These are phyloP conservation scores for Fonsecaea multimorphosa DNA, from an alignment of 2,329 filamentous ascomycete species.

Conservation along the genomic window DNA sequence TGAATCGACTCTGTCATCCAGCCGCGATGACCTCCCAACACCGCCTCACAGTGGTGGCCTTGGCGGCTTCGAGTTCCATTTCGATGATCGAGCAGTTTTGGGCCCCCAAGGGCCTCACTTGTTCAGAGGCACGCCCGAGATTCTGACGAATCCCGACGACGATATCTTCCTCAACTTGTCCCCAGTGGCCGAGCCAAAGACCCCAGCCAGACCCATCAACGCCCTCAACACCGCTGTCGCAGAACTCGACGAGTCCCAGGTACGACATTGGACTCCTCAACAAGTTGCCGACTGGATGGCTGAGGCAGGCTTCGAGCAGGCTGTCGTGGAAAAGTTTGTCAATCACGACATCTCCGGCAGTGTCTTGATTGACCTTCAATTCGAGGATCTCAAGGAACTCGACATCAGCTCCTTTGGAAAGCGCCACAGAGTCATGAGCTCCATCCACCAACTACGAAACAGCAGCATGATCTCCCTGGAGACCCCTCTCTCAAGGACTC, in stretches of 20 bases:
- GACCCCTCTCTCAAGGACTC: slow-evolving; percentile 28
- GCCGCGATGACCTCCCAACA: slow-evolving; percentile 81
- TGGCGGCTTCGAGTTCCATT: slow-evolving; percentile 66
- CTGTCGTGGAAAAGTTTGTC: slow-evolving; percentile 81
- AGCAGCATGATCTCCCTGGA: slow-evolving; percentile 39
- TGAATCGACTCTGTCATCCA: slow-evolving; percentile 81
- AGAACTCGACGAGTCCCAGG: slow-evolving; percentile 42
- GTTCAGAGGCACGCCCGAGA: slow-evolving; percentile 66
- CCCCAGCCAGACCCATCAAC: slow-evolving; percentile 29
- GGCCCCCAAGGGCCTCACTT: slow-evolving; percentile 86
- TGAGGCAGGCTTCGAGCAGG: slow-evolving; percentile 76
- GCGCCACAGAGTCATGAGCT: slow-evolving; percentile 65
- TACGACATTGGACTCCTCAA: slow-evolving; percentile 44
- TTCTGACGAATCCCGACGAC: slow-evolving; percentile 28
- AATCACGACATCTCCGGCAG: slow-evolving; percentile 90
- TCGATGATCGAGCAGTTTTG: slow-evolving; percentile 57
- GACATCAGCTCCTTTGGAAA: slow-evolving; percentile 69
- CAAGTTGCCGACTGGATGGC: slow-evolving; percentile 74
- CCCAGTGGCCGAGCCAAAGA: slow-evolving; percentile 21
- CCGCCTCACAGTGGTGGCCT: slow-evolving; percentile 74
- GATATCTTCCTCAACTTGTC: slow-evolving; percentile 36
- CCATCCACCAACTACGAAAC: slow-evolving; percentile 60
- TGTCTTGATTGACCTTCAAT: slow-evolving; percentile 87
- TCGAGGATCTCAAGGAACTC: slow-evolving; percentile 74
- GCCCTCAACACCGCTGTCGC: slow-evolving; percentile 41